phyloP scores from a whole-genome alignment of 768 basidiomycete genomes.

The Leccinum uliginosum region DNA sequence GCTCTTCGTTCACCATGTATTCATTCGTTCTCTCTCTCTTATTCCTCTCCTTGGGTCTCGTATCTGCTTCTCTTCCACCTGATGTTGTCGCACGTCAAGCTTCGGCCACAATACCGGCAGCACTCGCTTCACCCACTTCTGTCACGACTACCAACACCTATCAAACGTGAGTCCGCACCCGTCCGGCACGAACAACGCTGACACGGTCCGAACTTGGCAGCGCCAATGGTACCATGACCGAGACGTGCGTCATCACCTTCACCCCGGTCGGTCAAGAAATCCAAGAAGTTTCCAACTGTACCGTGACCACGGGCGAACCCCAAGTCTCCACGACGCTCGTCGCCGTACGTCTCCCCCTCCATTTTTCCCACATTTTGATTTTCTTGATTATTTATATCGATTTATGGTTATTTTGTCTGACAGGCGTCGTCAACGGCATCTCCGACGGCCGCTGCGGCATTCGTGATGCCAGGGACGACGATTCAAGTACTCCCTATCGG shows the following conservation, averaged over 20 bases:
- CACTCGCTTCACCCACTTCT: conserved; percentile 31
- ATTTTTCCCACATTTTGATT: not conserved
- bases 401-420: not conserved
- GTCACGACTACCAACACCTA: conserved; percentile 33
- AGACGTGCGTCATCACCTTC: conserved; percentile 57
- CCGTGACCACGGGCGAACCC: conserved; percentile 29
- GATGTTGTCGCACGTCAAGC: conserved; percentile 19
- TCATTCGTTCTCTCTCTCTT: conserved; percentile 23
- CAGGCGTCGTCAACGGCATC: conserved; percentile 28
- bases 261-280: conserved; percentile 52
- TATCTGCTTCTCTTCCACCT: conserved; percentile 24
- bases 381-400: not conserved
- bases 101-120: conserved; percentile 16
- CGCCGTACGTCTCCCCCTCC: not conserved
- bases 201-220: conserved; percentile 26
- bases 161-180: conserved; percentile 36
- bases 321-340: conserved; percentile 10
- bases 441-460: conserved; percentile 34
- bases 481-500: conserved; percentile 78
- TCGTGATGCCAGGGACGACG: conserved; percentile 67
- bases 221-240: conserved; percentile 44
- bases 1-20: conserved; percentile 34
- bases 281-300: conserved; percentile 52
- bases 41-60: conserved; percentile 21
- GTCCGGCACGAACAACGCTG: not conserved